These are phyloP conservation scores for Fusarium piperis DNA, from an alignment of 2,329 filamentous ascomycete species.

Conservation along the genomic window DNA sequence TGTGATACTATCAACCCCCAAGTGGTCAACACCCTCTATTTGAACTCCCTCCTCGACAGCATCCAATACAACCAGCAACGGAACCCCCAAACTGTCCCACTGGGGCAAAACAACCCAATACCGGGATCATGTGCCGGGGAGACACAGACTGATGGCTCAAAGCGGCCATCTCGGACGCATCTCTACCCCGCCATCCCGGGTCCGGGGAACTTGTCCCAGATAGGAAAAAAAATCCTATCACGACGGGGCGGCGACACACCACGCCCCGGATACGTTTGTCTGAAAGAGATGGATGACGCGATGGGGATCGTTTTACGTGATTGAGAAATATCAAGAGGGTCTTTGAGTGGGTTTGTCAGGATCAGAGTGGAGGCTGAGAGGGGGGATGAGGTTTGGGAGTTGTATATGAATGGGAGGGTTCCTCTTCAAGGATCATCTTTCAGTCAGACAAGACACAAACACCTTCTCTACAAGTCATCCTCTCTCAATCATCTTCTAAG, in stretches of 20 bases:
- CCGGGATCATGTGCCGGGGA: slow-evolving; percentile 14
- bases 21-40: background rate
- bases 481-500: background rate
- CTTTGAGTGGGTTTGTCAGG: background rate
- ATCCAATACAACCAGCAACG: background rate
- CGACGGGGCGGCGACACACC: background rate
- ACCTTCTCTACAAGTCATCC: background rate
- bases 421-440: background rate
- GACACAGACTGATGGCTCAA: slow-evolving; percentile 10
- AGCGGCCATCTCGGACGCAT: slow-evolving; percentile 20
- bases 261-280: slow-evolving; percentile 7
- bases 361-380: background rate
- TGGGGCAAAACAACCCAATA: background rate
- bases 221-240: slow-evolving; percentile 35
- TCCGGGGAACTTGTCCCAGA: slow-evolving; percentile 28
- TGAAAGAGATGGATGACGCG: slow-evolving; percentile 18
- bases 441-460: slow-evolving; percentile 1
- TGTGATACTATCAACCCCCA: background rate
- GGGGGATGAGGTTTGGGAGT: background rate
- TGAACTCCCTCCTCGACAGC: slow-evolving; percentile 1
- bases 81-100: background rate
- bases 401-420: slow-evolving; percentile 24
- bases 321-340: background rate
- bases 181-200: slow-evolving; percentile 6
- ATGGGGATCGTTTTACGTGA: background rate